Base-by-base conservation (phyloP, 2,329 filamentous ascomycete genomes). In the Xylaria sp. region DNA sequence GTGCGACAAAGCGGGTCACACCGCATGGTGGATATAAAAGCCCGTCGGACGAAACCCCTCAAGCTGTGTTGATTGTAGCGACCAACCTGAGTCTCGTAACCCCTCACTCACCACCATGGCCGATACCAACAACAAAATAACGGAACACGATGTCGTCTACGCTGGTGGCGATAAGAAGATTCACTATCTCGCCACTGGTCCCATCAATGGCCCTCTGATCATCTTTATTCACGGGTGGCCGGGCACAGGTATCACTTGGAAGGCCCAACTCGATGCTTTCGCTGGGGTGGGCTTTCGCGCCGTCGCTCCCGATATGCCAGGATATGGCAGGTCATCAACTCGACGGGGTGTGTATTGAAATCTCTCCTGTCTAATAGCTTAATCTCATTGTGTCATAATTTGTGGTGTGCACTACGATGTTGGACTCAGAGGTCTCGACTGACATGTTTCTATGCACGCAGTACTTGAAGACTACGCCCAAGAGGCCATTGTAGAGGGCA, bases 151-250 rank as follows among this genome's bases (percentile, higher is more conserved):
- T 6, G 65, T 67, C 29, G 37, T 53, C 31, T 70, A 70, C 53
- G 63, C 58, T 10, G 44, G 57, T 46, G 66, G 67, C 27, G 64
- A 67, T 27, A 71, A 73, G 56, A 66, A 66, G 15, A 74, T 73
- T 29, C 71, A 72, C 60, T 74, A 74, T 44, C 51, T 70, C 9
- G 71, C 73, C 1, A 69, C 72, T 5, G 73, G 73, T 9, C 71
- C 72, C 7, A 15, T 44, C 21, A 13, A 44, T 1, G 73, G 73
- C 5, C 73, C 72, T 3, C 55, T 73, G 23, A 65, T 76, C 21
- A 66, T 76, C 61, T 74, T 77, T 43, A 59, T 76, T 29, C 79
- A 71, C 67, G 81, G 67, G 66, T 81, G 60, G 72, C 74, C 68
- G 41, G 78, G 65, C 54, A 78, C 55, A 63, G 73, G 55, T 23